phyloP scores from a whole-genome alignment of 2,329 filamentous ascomycete genomes.

The Didymella glomerata region DNA sequence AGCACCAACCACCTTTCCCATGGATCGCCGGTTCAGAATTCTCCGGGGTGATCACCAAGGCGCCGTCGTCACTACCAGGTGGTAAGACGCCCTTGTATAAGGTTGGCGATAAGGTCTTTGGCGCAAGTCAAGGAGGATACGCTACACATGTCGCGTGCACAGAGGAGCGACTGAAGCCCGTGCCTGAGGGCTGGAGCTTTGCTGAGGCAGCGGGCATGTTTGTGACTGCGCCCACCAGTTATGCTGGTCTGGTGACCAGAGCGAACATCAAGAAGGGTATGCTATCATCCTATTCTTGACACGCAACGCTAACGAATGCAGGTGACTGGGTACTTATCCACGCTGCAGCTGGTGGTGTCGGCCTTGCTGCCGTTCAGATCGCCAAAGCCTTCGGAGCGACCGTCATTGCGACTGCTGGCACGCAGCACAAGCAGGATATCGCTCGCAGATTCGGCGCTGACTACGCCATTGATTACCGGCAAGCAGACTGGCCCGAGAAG shows the following conservation, averaged over 20 bases:
- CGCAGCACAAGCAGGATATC: constrained; percentile 78
- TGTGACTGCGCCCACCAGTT: constrained; percentile 90
- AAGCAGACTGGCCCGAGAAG: constrained; percentile 67
- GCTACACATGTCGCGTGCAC: constrained; percentile 75
- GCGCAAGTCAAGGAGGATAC: constrained; percentile 85
- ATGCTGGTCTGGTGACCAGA: constrained; percentile 80
- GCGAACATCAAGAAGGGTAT: constrained; percentile 72
- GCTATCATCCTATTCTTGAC: background rate
- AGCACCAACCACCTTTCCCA: constrained; percentile 86
- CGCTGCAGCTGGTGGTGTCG: constrained; percentile 90
- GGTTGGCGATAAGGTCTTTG: constrained; percentile 84
- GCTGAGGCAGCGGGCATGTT: constrained; percentile 87
- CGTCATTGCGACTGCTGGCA: constrained; percentile 91
- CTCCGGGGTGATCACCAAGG: constrained; percentile 76
- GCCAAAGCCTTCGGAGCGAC: constrained; percentile 91
- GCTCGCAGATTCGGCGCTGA: constrained; percentile 85
- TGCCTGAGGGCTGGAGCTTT: constrained; percentile 84
- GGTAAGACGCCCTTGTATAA: constrained; percentile 68
- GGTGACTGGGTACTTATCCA: constrained; percentile 92
- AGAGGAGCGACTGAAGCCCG: constrained; percentile 73
- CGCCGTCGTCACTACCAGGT: constrained; percentile 62
- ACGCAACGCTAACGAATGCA: constrained; percentile 8
- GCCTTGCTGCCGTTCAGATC: constrained; percentile 89
- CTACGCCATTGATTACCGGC: constrained; percentile 78
- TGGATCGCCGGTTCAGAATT: constrained; percentile 92